Evolutionary conservation across 2,329 filamentous ascomycete species (phyloP), one percentile per base, ranked within the genome.

Genomic region (Fusarium drepaniforme): DNA sequence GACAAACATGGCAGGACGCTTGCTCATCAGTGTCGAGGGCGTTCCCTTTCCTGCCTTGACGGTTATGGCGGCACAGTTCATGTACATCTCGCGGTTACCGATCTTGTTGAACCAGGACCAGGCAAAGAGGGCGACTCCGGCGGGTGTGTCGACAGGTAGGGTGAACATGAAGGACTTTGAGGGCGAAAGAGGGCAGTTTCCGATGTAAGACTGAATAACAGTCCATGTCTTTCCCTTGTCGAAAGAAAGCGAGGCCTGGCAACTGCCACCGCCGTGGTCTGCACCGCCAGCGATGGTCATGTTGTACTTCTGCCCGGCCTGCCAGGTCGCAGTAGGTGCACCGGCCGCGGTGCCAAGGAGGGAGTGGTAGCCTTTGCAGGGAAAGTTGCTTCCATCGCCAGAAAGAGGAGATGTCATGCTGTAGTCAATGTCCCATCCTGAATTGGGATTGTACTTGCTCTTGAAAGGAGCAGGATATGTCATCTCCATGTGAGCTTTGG

Each of bases 71-170:
- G 93, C 93, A 79, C 94, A 96, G 84, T 94, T 94, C 92, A 94
- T 94, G 87, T 96, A 97, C 89, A 93, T 93, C 81, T 96, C 93
- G 58, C 93, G 89, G 83, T 95, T 95, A 25, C 94, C 93, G 40
- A 93, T 83, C 74, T 90, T 86, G 86, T 95, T 95, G 84, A 93
- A 92, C 92, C 92, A 94, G 18, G 90, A 91, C 94, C 94, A 96
- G 25, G 91, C 90, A 56, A 96, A 89, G 30, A 96, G 80, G 62
- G 91, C 92, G n/a, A 91, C 88, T 82, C 82, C 85, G 67, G 35
- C 61, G 4, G 72, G 72, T 5, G 72, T 75, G 5, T 74, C 72
- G 82, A 79, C 81, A 3, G 93, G 93, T 18, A 96, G 84, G 18
- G 86, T 89, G 81, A 95, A 95, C 72, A 87, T 82, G 82, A 92